Percentiles rank a stretch among this genome's conserved stretches.
Evolutionary conservation across 257 asterid genomes (phyloP).

Genomic region (Gentiana straminea): DNA sequence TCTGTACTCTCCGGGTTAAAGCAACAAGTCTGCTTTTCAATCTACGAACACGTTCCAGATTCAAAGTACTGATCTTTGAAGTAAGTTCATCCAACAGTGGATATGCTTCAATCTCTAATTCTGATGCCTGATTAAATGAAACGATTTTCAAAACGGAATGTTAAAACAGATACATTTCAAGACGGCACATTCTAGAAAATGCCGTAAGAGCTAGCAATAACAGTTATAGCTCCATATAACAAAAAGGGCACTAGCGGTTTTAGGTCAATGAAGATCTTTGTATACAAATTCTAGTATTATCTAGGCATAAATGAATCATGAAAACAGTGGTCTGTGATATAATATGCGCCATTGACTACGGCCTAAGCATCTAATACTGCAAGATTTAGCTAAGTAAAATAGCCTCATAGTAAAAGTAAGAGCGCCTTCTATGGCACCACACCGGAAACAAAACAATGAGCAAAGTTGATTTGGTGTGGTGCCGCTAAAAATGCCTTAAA

Average conservation of each 20-base stretch:
- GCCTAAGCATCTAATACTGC: not conserved
- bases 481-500: too few species aligned
- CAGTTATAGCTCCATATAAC: too few species aligned
- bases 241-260: not conserved
- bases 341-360: not conserved
- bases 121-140: constrained; percentile 66
- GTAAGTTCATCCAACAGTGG: constrained; percentile 96
- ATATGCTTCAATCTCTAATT: constrained; percentile 95
- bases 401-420: too few species aligned
- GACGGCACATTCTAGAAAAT: not conserved
- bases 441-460: too few species aligned
- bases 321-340: not conserved
- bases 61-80: constrained; percentile 90
- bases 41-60: constrained; percentile 92
- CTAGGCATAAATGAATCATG: not conserved
- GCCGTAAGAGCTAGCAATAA: not conserved
- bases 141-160: constrained; percentile 2
- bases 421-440: too few species aligned
- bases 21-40: constrained; percentile 97
- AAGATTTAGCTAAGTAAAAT: too few species aligned
- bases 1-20: constrained; percentile 90
- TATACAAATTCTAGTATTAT: not conserved
- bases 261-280: not conserved
- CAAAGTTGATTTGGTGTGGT: too few species aligned
- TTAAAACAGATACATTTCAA: not conserved